Base-by-base conservation (phyloP, 1,284 basidiomycete species). In the Ceratobasidium sp. region DNA sequence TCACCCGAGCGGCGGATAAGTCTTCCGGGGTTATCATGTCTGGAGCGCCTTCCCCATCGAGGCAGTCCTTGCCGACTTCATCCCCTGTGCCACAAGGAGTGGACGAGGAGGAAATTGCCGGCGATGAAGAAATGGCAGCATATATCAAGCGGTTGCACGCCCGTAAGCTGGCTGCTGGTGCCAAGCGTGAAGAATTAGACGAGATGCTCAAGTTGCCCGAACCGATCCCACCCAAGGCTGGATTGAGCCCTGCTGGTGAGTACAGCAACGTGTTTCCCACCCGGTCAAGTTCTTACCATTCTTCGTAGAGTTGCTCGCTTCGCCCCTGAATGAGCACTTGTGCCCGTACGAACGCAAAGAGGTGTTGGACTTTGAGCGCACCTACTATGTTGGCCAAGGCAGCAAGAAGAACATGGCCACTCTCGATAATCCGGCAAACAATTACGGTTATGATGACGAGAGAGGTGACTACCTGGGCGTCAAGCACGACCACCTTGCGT, bases 401-500 rank as follows among this genome's bases (percentile, higher is more conserved):
- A 90, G 88, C 75, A 86, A 86, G 75, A 95, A 95, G 82, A 93
- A 93, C 76, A 82, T 80, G 70, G 91, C 91, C 0, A 86, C 85
- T 39, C 79, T 82, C 5, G 89, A 93, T 58, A 84, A 86, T 73
- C 78, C 89, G 1, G 84, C 86, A 16, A 96, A 95, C 78, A 99
- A 99, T 77, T 87, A 91, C 75, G 93, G 97, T 36, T 99, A 96
- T 75, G 97, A 99, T 76, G 97, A 99, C 77, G 97, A 99, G 53
- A 89, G 97, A 21, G 97, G 97, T 36, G 97, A 99, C 79, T 99
- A 99, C 75, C 86, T 90, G 7, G 88, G 98, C 60, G 86, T 97
- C 71, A 85, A 87, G 70, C 88, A 87, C 69, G 97, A 99, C 77
- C 97, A 99, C 79, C 84, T 99, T 58, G 91, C 91, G 42, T 99